A percentile compares a stretch with the other conserved stretches of the same genome.
These are phyloP conservation scores for Colletotrichum orchidophilum DNA, from an alignment of 2,329 filamentous ascomycete species.

Conservation along the genomic window DNA sequence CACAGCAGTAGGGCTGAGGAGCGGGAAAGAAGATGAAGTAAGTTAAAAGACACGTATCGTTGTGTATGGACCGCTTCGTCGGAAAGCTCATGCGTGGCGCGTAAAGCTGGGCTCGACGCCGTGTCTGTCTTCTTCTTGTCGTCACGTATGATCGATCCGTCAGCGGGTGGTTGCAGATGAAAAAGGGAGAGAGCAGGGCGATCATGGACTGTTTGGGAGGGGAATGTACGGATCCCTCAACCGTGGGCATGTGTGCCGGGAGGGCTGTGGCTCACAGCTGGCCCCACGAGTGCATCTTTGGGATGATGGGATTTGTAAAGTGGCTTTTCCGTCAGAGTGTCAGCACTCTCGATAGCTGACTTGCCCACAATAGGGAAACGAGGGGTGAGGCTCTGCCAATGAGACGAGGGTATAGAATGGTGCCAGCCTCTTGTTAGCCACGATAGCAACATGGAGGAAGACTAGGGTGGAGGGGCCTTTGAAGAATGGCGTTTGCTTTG, in stretches of 20 bases:
- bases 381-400: slow-evolving; percentile 26
- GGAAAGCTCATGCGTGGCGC: background rate
- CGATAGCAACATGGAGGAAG: background rate
- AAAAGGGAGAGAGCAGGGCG: background rate
- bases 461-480: slow-evolving; percentile 7
- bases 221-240: slow-evolving; percentile 2
- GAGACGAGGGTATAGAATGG: background rate
- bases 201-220: slow-evolving; percentile 30
- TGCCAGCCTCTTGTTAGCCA: slow-evolving; percentile 3
- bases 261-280: slow-evolving; percentile 16
- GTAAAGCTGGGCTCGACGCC: background rate
- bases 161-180: slow-evolving; percentile 17
- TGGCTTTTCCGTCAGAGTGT: slow-evolving; percentile 28
- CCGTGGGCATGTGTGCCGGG: slow-evolving; percentile 16
- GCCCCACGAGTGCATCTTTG: slow-evolving; percentile 8
- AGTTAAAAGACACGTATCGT: background rate
- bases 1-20: slow-evolving; percentile 30
- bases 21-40: background rate
- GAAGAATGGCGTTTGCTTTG: background rate
- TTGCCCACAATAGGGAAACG: background rate
- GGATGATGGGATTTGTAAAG: slow-evolving; percentile 28
- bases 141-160: slow-evolving; percentile 25
- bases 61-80: background rate
- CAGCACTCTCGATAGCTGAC: slow-evolving; percentile 4
- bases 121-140: background rate